A percentile compares a stretch with the other conserved stretches of the same genome.
Conservation (phyloP, 1,284 basidiomycete genomes). For the Cryptococcus sp. region DNA sequence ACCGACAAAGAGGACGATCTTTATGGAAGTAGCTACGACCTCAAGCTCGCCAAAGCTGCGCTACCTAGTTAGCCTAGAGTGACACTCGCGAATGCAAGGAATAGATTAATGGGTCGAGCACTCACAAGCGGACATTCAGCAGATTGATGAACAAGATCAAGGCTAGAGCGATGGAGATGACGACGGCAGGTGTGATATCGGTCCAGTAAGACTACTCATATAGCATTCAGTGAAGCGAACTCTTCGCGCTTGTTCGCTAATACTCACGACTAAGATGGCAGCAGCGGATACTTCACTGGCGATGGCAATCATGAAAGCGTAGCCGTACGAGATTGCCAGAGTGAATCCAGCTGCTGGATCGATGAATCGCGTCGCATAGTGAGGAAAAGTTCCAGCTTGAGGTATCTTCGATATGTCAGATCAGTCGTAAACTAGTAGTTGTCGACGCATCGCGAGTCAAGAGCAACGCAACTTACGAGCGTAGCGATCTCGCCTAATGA, state of each 20-base stretch:
- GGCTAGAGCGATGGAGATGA: conserved; percentile 9
- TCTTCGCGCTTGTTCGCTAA: neutral
- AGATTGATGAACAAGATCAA: conserved; percentile 14
- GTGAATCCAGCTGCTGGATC: conserved; percentile 16
- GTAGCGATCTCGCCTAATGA: conserved; percentile 19
- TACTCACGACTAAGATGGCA: conserved; percentile 15
- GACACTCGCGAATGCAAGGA: neutral
- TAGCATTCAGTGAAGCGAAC: neutral
- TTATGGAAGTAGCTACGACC: conserved; percentile 26
- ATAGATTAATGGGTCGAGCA: neutral
- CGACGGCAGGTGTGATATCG: conserved; percentile 10
- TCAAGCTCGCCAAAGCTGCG: conserved; percentile 20
- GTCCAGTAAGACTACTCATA: conserved; percentile 11
- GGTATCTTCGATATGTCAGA: conserved; percentile 2
- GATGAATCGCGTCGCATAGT: conserved; percentile 12
- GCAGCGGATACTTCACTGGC: conserved; percentile 19
- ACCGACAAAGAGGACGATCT: conserved; percentile 22
- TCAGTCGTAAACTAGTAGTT: neutral
- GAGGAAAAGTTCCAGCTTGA: conserved; percentile 13
- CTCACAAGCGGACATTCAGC: conserved; percentile 11
- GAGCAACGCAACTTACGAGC: conserved; percentile 1
- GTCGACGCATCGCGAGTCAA: neutral
- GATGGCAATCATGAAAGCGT: conserved; percentile 14
- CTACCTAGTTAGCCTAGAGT: neutral
- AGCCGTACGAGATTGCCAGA: conserved; percentile 10